phyloP scores from a whole-genome alignment of 2,329 filamentous ascomycete species.

The Graphiopsis chlorocephala region DNA sequence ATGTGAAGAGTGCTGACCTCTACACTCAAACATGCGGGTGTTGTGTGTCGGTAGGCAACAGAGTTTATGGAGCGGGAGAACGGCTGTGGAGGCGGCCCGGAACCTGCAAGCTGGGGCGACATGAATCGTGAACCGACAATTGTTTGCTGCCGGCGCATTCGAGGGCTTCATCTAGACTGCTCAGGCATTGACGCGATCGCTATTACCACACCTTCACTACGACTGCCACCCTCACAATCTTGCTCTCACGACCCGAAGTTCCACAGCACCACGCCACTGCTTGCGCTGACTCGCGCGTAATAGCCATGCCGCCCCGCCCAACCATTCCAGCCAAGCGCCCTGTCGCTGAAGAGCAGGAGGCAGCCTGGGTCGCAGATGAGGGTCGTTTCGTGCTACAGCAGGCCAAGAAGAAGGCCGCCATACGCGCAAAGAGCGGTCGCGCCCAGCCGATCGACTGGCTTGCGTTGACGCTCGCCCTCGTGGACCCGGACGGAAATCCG shows the following conservation, averaged over 20 bases:
- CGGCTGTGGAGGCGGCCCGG: slow-evolving; percentile 7
- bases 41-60: not conserved
- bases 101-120: not conserved
- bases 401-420: slow-evolving; percentile 95
- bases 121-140: not conserved
- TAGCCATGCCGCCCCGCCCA: slow-evolving; percentile 26
- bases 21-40: not conserved
- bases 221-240: not conserved
- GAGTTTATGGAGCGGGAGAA: not conserved
- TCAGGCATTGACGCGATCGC: not conserved
- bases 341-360: slow-evolving; percentile 47
- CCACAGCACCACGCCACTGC: not conserved
- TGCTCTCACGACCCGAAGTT: not conserved
- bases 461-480: slow-evolving; percentile 82
- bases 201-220: not conserved
- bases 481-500: slow-evolving; percentile 76
- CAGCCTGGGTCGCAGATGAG: slow-evolving; percentile 82
- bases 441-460: slow-evolving; percentile 93
- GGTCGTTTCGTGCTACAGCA: slow-evolving; percentile 95
- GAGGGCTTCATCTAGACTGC: not conserved
- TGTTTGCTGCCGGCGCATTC: not conserved
- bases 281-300: not conserved
- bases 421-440: slow-evolving; percentile 85
- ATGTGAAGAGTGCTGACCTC: not conserved
- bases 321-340: slow-evolving; percentile 41